phyloP scores from a whole-genome alignment of 2,329 filamentous ascomycete species.

The Paecilomyces sp. region DNA sequence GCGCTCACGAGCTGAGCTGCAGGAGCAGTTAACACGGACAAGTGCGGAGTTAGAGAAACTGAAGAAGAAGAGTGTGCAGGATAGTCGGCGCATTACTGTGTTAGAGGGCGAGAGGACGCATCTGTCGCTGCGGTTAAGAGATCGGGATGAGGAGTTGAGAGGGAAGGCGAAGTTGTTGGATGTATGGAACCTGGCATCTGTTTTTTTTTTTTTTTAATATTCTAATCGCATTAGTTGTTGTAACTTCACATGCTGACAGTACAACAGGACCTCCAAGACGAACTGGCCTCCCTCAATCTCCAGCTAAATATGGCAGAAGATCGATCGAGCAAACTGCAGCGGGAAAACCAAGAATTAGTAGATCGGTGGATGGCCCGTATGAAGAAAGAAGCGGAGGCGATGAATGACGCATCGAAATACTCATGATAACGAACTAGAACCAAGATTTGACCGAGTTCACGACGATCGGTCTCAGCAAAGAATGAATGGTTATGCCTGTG shows the following conservation, averaged over 20 bases:
- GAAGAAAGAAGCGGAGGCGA: constrained; percentile 75
- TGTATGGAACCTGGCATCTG: constrained; percentile 35
- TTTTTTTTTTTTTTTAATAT: background rate
- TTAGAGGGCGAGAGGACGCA: constrained; percentile 57
- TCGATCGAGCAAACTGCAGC: constrained; percentile 61
- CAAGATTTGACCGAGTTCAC: background rate
- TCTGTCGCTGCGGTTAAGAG: constrained; percentile 61
- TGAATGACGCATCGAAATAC: constrained; percentile 59
- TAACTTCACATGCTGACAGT: constrained; percentile 1
- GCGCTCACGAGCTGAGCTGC: constrained; percentile 62
- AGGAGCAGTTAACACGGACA: constrained; percentile 55
- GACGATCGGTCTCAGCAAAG: background rate
- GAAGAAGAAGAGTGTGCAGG: constrained; percentile 53
- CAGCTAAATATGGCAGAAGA: constrained; percentile 83
- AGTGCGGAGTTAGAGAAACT: constrained; percentile 59
- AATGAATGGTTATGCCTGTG: background rate
- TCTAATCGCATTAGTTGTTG: too few species aligned
- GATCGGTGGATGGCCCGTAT: constrained; percentile 87
- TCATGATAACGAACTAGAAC: constrained; percentile 21
- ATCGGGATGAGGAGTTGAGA: constrained; percentile 76
- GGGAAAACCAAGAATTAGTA: constrained; percentile 82
- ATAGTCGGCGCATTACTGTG: constrained; percentile 54
- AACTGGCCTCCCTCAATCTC: constrained; percentile 79
- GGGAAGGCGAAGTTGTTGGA: constrained; percentile 79
- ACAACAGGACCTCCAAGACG: constrained; percentile 73